Base-by-base conservation (phyloP, 345 rosid species). In the Microcos paniculata region DNA sequence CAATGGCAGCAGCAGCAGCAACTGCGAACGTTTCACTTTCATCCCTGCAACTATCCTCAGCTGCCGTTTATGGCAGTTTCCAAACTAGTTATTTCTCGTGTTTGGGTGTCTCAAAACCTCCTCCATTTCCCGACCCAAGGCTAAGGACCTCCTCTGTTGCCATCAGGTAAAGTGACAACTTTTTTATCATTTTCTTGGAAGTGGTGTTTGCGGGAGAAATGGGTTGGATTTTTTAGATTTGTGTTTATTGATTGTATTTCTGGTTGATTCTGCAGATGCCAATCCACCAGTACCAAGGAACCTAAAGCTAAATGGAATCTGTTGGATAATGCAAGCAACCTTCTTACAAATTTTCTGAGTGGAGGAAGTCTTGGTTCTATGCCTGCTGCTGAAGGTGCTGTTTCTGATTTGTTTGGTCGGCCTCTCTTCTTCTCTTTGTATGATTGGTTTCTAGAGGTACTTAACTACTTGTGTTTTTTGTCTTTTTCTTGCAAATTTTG, bases 361-460 rank as follows among this genome's bases (percentile, higher is more conserved):
- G 99, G 99, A 26, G 97, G 94, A 45, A 87, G 73, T 77, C 87
- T 92, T 68, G 89, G 90, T 42, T 86, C 94, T 19, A 89, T 91
- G 99, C 99, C 97, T 57, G 79, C 71, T 59, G 99, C 99, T 77
- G 88, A 95, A 90, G 98, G 98, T 8, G 92, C 97, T 14, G 99
- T 91, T 71, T 87, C 99, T 49, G 98, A 95, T 90, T 85, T 92
- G 82, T 90, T 95, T 77, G 89, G 81, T 49, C 90, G 90, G 55
- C 97, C 98, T 40, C 91, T 91, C 79, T 95, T 95, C 82, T 91
- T 92, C 74, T 86, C 97, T 0, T 83, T 95, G 15, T 92, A 88
- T 35, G 98, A 95, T 78, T 95, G 99, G 97, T 95, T 92, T 83
- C 4, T 92, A 68, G 90, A 95, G 99, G 99, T 92, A 80, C 48